These are phyloP conservation scores for Senna tora DNA, from an alignment of 306 rosid species.

Conservation along the genomic window DNA sequence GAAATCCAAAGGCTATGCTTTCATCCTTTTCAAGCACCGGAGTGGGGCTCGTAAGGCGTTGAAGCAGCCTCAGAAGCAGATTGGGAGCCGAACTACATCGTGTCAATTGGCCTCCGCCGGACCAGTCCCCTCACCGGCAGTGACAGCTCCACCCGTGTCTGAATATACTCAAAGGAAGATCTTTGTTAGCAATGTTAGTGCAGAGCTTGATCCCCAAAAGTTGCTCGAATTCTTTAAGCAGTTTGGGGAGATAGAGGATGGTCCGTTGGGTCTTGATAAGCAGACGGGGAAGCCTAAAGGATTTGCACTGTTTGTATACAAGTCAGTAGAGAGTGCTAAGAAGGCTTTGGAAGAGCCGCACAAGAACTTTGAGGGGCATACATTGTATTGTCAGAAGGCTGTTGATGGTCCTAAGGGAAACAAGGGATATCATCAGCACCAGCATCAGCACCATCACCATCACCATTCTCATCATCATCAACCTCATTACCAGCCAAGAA, in stretches of 20 bases:
- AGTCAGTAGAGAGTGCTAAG: conserved; percentile 40
- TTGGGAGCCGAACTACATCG: conserved; percentile 48
- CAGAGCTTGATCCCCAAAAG: conserved; percentile 43
- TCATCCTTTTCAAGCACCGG: conserved; percentile 68
- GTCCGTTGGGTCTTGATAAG: conserved; percentile 52
- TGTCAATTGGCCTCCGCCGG: conserved; percentile 55
- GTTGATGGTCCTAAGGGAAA: conserved; percentile 61
- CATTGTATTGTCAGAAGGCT: conserved; percentile 51
- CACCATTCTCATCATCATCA: conserved; percentile 50
- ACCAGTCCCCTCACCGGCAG: conserved; percentile 48
- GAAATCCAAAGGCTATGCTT: conserved; percentile 70
- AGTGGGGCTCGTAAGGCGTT: conserved; percentile 58
- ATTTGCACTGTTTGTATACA: conserved; percentile 48
- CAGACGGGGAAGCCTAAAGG: conserved; percentile 53
- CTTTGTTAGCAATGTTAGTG: conserved; percentile 50
- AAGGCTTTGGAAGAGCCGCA: conserved; percentile 56
- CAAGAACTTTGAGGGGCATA: conserved; percentile 49
- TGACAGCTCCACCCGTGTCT: conserved; percentile 35
- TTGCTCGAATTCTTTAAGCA: conserved; percentile 40
- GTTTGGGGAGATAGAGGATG: conserved; percentile 58
- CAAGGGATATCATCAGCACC: conserved; percentile 53
- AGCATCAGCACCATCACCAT: conserved; percentile 34
- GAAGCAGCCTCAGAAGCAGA: conserved; percentile 57
- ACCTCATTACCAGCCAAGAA: conserved; percentile 51
- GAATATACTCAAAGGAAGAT: conserved; percentile 55